Evolutionary conservation across 257 asterid genomes (phyloP).

Genomic region (Hygrophila difformis): DNA sequence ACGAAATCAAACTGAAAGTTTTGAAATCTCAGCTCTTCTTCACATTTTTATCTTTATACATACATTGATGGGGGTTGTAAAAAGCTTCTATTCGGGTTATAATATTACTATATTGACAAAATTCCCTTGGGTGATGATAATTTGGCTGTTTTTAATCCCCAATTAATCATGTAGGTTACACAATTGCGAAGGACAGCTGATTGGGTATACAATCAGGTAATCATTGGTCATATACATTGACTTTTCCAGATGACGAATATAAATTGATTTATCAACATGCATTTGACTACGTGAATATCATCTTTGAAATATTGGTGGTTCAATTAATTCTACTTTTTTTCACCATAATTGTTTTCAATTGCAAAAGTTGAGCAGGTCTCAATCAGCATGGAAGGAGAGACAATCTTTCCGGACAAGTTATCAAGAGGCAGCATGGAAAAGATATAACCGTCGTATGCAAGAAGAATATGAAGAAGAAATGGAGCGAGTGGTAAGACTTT

Average conservation of each 20-base stretch:
- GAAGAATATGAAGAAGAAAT: slow-evolving; percentile 96
- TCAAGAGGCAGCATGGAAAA: slow-evolving; percentile 81
- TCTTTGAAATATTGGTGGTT: slow-evolving; percentile 1
- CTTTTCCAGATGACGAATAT: not conserved
- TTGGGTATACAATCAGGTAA: slow-evolving; percentile 70
- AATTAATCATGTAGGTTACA: slow-evolving; percentile 40
- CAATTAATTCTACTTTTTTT: slow-evolving; percentile 17
- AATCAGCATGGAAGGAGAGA: slow-evolving; percentile 41
- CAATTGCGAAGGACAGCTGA: slow-evolving; percentile 57
- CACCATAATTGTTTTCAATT: slow-evolving; percentile 27
- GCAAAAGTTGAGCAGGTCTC: slow-evolving; percentile 74
- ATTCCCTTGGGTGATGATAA: not conserved
- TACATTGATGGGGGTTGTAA: too few species aligned
- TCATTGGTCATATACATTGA: slow-evolving; percentile 16
- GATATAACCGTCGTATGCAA: slow-evolving; percentile 72
- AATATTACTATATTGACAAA: not conserved
- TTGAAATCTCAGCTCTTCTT: too few species aligned
- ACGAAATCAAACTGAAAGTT: too few species aligned
- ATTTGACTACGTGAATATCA: slow-evolving; percentile 3
- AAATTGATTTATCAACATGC: not conserved
- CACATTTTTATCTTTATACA: too few species aligned
- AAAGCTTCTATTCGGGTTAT: too few species aligned
- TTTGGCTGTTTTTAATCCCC: slow-evolving; percentile 9
- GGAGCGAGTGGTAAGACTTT: slow-evolving; percentile 86
- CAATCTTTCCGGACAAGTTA: slow-evolving; percentile 50